These are phyloP conservation scores for Agaricus sinodeliciosus DNA, from an alignment of 768 basidiomycete genomes.

Conservation along the genomic window DNA sequence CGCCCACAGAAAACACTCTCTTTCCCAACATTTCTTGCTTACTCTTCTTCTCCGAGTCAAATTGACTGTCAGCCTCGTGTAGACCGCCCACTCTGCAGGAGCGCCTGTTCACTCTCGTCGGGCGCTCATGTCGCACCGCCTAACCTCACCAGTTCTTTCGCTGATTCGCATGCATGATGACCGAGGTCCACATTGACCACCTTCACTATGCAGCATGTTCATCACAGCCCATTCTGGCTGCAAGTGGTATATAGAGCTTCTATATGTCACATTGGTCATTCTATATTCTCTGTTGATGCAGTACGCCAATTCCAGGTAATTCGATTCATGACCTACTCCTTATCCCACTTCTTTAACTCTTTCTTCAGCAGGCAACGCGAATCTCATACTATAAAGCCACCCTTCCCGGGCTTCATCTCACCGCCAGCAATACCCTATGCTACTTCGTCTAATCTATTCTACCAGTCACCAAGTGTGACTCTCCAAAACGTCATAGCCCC, in stretches of 20 bases:
- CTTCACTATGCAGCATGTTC: constrained; percentile 1
- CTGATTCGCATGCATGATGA: constrained; percentile 3
- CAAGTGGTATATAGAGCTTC: neutral
- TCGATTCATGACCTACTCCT: neutral
- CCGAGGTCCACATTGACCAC: neutral
- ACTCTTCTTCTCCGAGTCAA: neutral
- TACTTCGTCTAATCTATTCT: neutral
- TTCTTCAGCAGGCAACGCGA: neutral
- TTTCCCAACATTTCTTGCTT: neutral
- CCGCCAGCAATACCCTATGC: neutral
- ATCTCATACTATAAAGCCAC: neutral
- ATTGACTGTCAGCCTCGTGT: neutral
- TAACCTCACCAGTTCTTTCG: neutral
- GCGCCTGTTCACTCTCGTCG: neutral
- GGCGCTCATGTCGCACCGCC: neutral
- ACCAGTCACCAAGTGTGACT: neutral
- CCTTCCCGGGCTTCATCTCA: neutral
- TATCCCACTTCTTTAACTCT: neutral
- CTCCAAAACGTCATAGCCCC: too few relatives aligned
- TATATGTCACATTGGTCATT: neutral
- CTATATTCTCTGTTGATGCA: neutral
- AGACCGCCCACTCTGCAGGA: neutral
- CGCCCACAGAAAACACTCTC: neutral
- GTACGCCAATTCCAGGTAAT: neutral
- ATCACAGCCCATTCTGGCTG: constrained; percentile 2